A percentile compares a stretch with the other conserved stretches of the same genome.
These are phyloP conservation scores for Brassica carinata DNA, from an alignment of 345 rosid genomes.

Conservation along the genomic window DNA sequence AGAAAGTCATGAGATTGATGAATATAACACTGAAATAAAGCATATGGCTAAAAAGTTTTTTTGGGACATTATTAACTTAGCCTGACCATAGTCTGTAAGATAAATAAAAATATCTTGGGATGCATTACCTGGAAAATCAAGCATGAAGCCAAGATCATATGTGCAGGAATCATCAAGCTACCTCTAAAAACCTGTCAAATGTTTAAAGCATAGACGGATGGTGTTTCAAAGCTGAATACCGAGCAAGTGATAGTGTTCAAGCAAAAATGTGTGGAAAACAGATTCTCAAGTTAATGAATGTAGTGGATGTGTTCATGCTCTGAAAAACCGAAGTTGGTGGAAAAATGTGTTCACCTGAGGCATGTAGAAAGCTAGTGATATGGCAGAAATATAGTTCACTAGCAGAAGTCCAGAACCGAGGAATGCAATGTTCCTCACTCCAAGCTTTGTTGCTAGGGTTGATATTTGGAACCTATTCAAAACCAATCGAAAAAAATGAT, in stretches of 20 bases:
- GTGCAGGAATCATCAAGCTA: conserved; percentile 77
- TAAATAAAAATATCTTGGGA: not conserved
- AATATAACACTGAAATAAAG: conserved; percentile 4
- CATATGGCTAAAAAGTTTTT: not conserved
- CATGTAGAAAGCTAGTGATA: conserved; percentile 76
- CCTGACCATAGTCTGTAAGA: not conserved
- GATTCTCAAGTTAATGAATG: conserved; percentile 4
- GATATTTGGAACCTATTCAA: conserved; percentile 80
- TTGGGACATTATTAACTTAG: not conserved
- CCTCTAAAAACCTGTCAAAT: conserved; percentile 74
- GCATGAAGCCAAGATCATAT: conserved; percentile 64
- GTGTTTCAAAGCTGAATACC: conserved; percentile 10
- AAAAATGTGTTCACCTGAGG: conserved; percentile 66
- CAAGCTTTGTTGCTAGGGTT: conserved; percentile 89
- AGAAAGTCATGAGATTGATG: not conserved
- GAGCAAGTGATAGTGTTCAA: conserved; percentile 4
- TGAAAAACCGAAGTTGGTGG: conserved; percentile 9
- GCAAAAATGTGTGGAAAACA: not conserved
- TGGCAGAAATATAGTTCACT: conserved; percentile 74
- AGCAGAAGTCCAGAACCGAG: conserved; percentile 87
- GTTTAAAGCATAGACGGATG: not conserved
- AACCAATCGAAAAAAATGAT: not conserved
- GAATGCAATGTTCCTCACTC: conserved; percentile 90
- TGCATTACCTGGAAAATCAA: conserved; percentile 80
- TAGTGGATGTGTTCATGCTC: not conserved